Percentiles rank a stretch among this genome's conserved stretches.
Conservation (phyloP, 139 green algal species). For the Nannochloris sp. region DNA sequence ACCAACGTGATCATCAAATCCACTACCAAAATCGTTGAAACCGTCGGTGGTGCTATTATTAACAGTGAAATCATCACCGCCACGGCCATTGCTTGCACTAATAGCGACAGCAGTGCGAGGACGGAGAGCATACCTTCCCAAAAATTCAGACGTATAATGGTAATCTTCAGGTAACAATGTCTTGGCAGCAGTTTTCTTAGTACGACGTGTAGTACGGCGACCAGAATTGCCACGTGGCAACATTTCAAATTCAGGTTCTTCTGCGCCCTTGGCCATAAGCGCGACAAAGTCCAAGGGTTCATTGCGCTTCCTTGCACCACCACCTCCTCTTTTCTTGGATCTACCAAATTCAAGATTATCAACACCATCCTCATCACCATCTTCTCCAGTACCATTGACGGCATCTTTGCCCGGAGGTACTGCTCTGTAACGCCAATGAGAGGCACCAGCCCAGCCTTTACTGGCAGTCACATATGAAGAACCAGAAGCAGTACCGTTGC, state of each 20-base stretch:
- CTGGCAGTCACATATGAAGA: background rate
- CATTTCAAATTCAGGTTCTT: constrained; percentile 15
- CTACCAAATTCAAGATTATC: background rate
- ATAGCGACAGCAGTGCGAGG: constrained; percentile 4
- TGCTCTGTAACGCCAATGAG: constrained; percentile 54
- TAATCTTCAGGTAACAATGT: constrained; percentile 69
- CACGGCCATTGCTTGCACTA: background rate
- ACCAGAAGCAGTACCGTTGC: background rate
- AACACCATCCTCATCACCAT: background rate
- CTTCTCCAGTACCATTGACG: background rate
- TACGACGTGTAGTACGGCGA: background rate
- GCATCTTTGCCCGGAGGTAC: background rate
- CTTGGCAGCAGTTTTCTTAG: constrained; percentile 8
- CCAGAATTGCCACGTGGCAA: background rate
- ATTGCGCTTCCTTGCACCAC: constrained; percentile 13
- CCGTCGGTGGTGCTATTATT: no score
- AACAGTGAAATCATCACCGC: background rate
- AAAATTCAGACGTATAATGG: constrained; percentile 49
- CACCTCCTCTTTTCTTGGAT: background rate
- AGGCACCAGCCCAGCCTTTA: constrained; percentile 47
- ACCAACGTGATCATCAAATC: background rate
- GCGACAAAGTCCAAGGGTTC: constrained; percentile 64
- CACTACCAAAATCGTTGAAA: constrained; percentile 22
- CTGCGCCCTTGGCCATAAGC: constrained; percentile 25
- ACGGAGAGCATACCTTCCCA: constrained; percentile 23